Conservation (phyloP, 1,284 basidiomycete species). For the Grifola frondosa region DNA sequence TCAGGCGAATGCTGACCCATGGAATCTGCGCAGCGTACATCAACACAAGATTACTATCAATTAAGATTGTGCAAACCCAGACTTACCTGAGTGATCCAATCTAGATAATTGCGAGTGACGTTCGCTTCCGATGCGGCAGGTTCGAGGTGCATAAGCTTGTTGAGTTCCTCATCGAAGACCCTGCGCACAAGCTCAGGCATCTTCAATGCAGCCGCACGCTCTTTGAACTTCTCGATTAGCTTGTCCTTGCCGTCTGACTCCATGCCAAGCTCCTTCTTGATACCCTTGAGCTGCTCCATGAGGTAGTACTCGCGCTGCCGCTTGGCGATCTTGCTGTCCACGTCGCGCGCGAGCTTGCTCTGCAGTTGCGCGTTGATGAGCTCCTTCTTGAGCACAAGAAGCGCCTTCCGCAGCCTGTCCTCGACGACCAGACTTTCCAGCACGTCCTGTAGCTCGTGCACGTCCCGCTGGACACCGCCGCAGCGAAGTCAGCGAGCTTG, state of each 20-base stretch:
- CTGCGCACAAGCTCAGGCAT: conserved; percentile 94
- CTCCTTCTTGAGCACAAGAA: conserved; percentile 96
- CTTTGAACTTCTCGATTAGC: conserved; percentile 94
- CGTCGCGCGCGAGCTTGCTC: conserved; percentile 91
- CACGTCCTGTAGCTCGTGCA: conserved; percentile 91
- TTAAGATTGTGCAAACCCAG: not conserved
- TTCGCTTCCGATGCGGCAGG: conserved; percentile 92
- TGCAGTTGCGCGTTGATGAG: conserved; percentile 97
- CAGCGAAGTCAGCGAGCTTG: conserved; percentile 97
- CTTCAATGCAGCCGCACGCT: conserved; percentile 81
- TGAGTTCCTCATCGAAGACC: conserved; percentile 96
- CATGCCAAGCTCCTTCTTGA: conserved; percentile 98
- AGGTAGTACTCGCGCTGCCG: conserved; percentile 97
- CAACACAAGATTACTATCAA: not conserved
- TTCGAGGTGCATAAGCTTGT: conserved; percentile 90
- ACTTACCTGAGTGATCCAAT: conserved; percentile 87
- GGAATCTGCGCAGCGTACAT: conserved; percentile 62
- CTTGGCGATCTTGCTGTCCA: conserved; percentile 96
- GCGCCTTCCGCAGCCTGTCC: conserved; percentile 87
- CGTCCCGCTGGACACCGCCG: conserved; percentile 94
- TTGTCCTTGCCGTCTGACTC: conserved; percentile 98
- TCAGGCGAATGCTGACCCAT: conserved; percentile 94
- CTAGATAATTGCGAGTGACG: conserved; percentile 95
- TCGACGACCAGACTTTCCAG: conserved; percentile 87
- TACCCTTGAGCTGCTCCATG: conserved; percentile 98